Evolutionary conservation across 352 stramenopile genomes (phyloP).

Genomic region (Bremia lactucae): DNA sequence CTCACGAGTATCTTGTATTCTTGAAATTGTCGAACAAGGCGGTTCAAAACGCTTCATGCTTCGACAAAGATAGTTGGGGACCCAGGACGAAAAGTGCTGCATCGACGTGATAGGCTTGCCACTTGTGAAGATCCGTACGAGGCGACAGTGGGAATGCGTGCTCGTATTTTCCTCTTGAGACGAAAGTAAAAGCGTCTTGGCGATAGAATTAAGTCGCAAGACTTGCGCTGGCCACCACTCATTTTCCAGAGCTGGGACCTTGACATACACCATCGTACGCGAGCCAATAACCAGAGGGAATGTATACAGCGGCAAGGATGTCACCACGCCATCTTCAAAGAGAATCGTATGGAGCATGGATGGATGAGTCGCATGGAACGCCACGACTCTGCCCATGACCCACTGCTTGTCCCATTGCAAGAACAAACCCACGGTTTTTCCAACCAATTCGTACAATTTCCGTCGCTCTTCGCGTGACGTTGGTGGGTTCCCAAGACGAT

Average conservation of each 20-base stretch:
- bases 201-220: slow-evolving; percentile 51
- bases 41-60: slow-evolving; percentile 28
- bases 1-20: too few species aligned
- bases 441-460: slow-evolving; percentile 48
- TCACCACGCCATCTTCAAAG: slow-evolving; percentile 61
- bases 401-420: slow-evolving; percentile 74
- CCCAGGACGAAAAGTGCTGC: slow-evolving; percentile 61
- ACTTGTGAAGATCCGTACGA: slow-evolving; percentile 51
- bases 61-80: slow-evolving; percentile 63
- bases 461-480: slow-evolving; percentile 34
- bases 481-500: slow-evolving; percentile 38
- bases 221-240: slow-evolving; percentile 71
- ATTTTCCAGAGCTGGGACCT: slow-evolving; percentile 45
- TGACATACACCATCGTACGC: slow-evolving; percentile 53
- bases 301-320: slow-evolving; percentile 50
- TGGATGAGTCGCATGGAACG: slow-evolving; percentile 42
- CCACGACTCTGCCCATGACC: slow-evolving; percentile 53
- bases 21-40: too few species aligned
- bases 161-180: slow-evolving; percentile 24
- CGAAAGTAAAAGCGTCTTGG: slow-evolving; percentile 32
- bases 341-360: slow-evolving; percentile 47
- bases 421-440: slow-evolving; percentile 54
- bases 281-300: slow-evolving; percentile 65
- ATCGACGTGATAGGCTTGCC: slow-evolving; percentile 15
- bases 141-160: slow-evolving; percentile 29